Evolutionary conservation across 441 rosid species (phyloP).

Genomic region (Bruguiera hainesii): DNA sequence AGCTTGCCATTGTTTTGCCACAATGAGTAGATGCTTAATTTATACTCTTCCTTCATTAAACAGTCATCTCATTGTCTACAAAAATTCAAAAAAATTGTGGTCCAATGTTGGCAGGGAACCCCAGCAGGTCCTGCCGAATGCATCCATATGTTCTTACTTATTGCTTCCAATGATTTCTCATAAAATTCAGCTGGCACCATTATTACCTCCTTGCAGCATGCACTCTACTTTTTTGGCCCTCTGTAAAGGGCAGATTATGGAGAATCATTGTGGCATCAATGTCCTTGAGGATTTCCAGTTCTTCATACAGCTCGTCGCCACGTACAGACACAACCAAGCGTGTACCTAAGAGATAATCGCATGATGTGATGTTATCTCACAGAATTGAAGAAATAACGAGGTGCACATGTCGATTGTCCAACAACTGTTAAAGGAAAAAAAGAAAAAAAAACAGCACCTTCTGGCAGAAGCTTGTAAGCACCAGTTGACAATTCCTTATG

Average conservation of each 20-base stretch:
- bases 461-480: conserved; percentile 90
- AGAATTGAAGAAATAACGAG: neutral
- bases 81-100: too few species aligned
- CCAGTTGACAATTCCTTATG: conserved; percentile 71
- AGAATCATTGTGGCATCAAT: conserved; percentile 79
- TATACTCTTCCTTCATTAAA: too few species aligned
- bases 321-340: conserved; percentile 81
- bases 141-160: too few species aligned
- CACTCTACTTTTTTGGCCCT: conserved; percentile 79
- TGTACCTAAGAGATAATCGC: conserved; percentile 49
- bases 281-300: conserved; percentile 69
- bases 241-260: conserved; percentile 65
- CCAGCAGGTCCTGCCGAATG: too few species aligned
- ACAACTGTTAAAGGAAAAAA: too few species aligned
- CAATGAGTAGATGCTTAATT: too few species aligned
- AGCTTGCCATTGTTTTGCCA: too few species aligned
- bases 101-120: too few species aligned
- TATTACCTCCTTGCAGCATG: conserved; percentile 92
- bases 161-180: too few species aligned
- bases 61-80: too few species aligned
- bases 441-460: conserved; percentile 41
- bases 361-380: conserved; percentile 8
- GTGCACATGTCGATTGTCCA: too few species aligned
- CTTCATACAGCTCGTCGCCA: conserved; percentile 75
- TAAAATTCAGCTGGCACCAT: conserved; percentile 4